Percentiles rank a stretch among this genome's conserved stretches.
Evolutionary conservation across 2,329 filamentous ascomycete species (phyloP).

Genomic region (Didymellaceae sp.): DNA sequence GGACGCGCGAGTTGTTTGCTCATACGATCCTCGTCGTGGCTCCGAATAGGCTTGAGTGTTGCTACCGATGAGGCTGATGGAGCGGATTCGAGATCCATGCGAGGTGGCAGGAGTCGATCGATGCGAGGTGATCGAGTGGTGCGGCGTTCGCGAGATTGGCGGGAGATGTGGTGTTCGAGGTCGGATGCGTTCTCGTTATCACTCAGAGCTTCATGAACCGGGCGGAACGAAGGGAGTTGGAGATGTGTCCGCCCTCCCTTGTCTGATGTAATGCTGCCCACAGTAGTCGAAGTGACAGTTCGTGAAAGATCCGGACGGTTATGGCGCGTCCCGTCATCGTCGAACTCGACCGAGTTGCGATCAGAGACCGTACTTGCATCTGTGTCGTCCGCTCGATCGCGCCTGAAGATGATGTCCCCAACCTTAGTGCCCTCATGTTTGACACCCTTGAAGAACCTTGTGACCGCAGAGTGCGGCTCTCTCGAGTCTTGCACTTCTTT

Average conservation of each 20-base stretch:
- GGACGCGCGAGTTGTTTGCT: constrained; percentile 41
- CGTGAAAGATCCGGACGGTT: constrained; percentile 41
- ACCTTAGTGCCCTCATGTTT: constrained; percentile 68
- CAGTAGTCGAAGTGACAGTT: constrained; percentile 33
- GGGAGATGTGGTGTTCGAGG: constrained; percentile 49
- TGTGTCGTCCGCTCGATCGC: constrained; percentile 57
- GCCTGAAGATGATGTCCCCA: constrained; percentile 66
- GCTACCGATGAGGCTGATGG: constrained; percentile 30
- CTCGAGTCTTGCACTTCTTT: constrained; percentile 51
- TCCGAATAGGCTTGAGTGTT: constrained; percentile 32
- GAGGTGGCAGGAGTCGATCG: constrained; percentile 56
- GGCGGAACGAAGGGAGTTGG: constrained; percentile 46
- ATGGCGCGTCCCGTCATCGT: constrained; percentile 32
- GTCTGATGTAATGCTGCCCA: constrained; percentile 29
- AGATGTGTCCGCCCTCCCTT: constrained; percentile 39
- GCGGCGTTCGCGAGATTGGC: constrained; percentile 49
- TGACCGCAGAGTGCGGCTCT: constrained; percentile 62
- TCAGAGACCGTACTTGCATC: constrained; percentile 56
- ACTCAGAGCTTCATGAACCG: constrained; percentile 32
- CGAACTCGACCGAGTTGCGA: constrained; percentile 50
- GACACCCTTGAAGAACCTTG: constrained; percentile 80
- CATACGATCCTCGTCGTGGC: constrained; percentile 36
- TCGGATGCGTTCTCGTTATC: constrained; percentile 39
- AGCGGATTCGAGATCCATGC: constrained; percentile 53
- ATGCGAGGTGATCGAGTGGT: constrained; percentile 52